Base-by-base conservation (phyloP, 139 green algal species). In the Coelastrella sp. region DNA sequence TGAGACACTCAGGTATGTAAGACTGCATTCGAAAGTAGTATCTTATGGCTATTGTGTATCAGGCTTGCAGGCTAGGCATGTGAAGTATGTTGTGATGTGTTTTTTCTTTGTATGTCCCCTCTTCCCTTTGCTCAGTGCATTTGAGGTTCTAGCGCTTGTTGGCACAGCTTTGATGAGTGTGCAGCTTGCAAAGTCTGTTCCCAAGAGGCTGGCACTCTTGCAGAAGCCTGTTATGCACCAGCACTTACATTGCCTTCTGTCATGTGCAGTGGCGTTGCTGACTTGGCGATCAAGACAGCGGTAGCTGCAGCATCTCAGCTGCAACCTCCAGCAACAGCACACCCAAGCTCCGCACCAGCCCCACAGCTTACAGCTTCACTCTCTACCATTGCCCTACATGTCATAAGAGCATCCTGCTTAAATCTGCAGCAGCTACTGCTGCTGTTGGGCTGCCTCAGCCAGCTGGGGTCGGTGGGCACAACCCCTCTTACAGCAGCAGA, bases 361-460 rank as follows among this genome's bases (percentile, higher is more conserved):
- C 15, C 30, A 38, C 43, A 38, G 6, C 40, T 80, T 1, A 43
- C 67, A 45, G 68, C 9, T 13, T n/a, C 59, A 11, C 50, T 86
- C 38, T 71, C 41, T 0, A 51, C 19, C 15, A 32, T 79, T 27
- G 82, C 69, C 7, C 82, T 87, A 7, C 82, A 87, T 7, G n/a
- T 43, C 21, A 48, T 57, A 5, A 43, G 53, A 2, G 69, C 82
- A 19, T 35, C 64, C 8, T 81, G 69, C 82, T 23, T 82, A 30
- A 23, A 30, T 5, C 38, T 67, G 27, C 82, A 87, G 71, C 69
- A 74, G 82, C 82, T 77, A 71, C 82, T 87, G 69, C 82, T 87
- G 57, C 71, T 87, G 71, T 71, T 87, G 0, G 69, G 71, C 53
- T 67, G 45, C 69, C 9, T 82, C 4, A 35, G 27, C 25, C 69